Base-by-base conservation (phyloP, 78 protist genomes). In the Dictyostelium intermedium region DNA sequence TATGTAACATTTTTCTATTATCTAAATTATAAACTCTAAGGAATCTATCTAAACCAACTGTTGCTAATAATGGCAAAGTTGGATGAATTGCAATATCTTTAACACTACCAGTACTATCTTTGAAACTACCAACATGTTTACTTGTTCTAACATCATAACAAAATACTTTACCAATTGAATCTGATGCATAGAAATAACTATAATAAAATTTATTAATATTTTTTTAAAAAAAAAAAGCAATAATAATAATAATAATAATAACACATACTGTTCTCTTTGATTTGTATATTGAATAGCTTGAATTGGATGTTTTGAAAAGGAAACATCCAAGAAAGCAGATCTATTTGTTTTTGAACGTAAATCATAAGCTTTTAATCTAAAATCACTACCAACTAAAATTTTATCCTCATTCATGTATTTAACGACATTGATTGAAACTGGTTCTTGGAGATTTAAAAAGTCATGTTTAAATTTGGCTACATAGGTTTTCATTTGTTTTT, bases 41-140 rank as follows among this genome's bases (percentile, higher is more conserved):
- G 27, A 10, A 20, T 56, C 95, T 63, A 72, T 91, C 95, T 60
- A 91, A 77, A 43, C 82, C 82, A 77, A 77, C 82, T 5, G 82
- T 77, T 35, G 82, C 82, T 13, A 77, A 77, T 77, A 77, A 77
- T 77, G 82, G 82, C 41, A 77, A 77, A 41, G 82, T 77, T 77
- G 82, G 82, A 87, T 56, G 85, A 69, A 91, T 66, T 50, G 39
- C 56, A 6, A 91, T 32, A 35, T 35, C 60, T 83, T 83, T 56
- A 45, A 82, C 43, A 32, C 91, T 47, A 61, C 95, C 95, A 20
- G 91, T 73, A 35, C 32, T 47, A 16, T 81, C 95, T 78, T 66
- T 83, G 50, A 61, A 91, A 7, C 45, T 43, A 63, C 89, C 91
- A 23, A 37, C 23, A 9, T 30, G 74, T 79, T 14, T 80, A 30